Base-by-base conservation (phyloP, 1,284 basidiomycete species). In the Cutaneotrichosporon daszewskae region DNA sequence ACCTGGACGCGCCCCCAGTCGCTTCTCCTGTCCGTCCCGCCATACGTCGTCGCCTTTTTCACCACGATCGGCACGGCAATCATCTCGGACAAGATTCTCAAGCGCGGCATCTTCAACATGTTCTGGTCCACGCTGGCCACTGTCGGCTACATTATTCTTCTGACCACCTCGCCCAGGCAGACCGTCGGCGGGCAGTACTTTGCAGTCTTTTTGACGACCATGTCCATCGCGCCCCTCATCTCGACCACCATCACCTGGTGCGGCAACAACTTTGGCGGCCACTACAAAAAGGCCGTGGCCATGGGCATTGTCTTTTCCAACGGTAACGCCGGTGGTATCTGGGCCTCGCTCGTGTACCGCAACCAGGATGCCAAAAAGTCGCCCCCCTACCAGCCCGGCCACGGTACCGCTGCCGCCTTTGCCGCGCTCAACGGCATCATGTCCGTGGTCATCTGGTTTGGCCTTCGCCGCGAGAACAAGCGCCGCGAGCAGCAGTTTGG, bases 41-140 rank as follows among this genome's bases (percentile, higher is more conserved):
- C 75, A 16, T 76, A 75, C 55, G 73, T 70, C 17, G 57, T 74
- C 26, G 72, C 69, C n/a, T 75, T 75, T 60, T 59, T 72, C 51
- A 71, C 72, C 14, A 76, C 74, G 17, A 58, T 75, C 43, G 40
- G 44, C 12, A 72, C 70, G 0, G 73, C 73, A 19, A 66, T 55
- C 45, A 32, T 66, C 19, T 67, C 64, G 19, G 75, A 76, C 59
- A 57, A 61, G 27, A 60, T 54, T 22, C 50, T 63, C 16, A 62
- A 58, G 32, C 59, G 75, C 38, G 71, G 65, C 9, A 47, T 67
- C 40, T 69, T 73, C 61, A 60, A 75, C 47, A 69, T 75, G 62
- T 70, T 69, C 54, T 73, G 69, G 69, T 66, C 68, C 29, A 34
- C 57, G 3, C 51, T 74, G 33, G 60, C 60, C 12, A 42, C 58